Evolutionary conservation across 2,329 filamentous ascomycete genomes (phyloP), one percentile per base, ranked within the genome.

Genomic region (Monosporascus sp.): DNA sequence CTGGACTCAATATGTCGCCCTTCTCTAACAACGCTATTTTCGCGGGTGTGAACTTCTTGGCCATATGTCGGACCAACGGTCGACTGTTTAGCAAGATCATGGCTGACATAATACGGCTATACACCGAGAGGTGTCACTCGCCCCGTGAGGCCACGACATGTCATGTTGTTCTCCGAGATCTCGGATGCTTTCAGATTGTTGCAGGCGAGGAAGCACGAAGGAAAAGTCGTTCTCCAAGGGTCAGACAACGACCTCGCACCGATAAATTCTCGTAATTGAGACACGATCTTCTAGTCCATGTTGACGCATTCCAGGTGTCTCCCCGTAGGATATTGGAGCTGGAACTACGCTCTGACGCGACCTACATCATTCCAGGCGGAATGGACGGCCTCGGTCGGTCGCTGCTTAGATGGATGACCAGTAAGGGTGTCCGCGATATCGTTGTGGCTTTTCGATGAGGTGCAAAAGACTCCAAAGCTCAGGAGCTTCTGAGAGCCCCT

Each of bases 381-480:
- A 60, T 66, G 8, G 68, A 67, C 27, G 69, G 68, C 47, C 58
- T 71, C 31, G 67, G 67, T 31, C 60, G 62, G 17, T 58, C 57
- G 3, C 58, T 70, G 46, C 54, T 65, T n/a, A 55, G 52, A 9
- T 70, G 67, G 67, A 62, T 72, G 57, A 65, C 63, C 8, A 55
- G 60, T 5, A 63, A 59, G 5, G 70, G 70, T 9, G 70, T 69
- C 5, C 63, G 61, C 37, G 63, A 71, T 54, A 49, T 72, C 14
- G 60, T 69, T 6, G 49, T 71, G 9, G 56, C 57, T n/a, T 65
- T 63, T 16, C 59, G 62, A 43, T 63, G 61, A 5, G 61, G 62
- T 0, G 61, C 54, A 62, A 61, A 54, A 56, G 57, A 47, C 61
- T 59, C 58, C 26, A 69, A 53, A 37, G 22, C 65, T 50, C 53